Base-by-base conservation (phyloP, 306 rosid genomes). In the Cicer cuneatum region DNA sequence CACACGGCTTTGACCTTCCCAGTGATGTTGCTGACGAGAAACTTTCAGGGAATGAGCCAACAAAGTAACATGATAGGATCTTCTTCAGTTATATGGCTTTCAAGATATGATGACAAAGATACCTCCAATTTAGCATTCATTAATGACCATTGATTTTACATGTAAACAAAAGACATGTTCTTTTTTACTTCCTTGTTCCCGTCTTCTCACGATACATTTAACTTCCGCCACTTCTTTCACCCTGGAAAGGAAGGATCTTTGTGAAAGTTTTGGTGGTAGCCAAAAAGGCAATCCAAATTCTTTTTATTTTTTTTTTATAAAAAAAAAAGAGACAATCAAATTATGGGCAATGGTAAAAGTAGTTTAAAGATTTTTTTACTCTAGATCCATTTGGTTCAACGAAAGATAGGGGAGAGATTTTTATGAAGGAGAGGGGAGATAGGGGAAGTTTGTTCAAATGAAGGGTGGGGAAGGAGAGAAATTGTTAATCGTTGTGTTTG, bases 1-100 rank as follows among this genome's bases (percentile, higher is more conserved):
- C 96, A 4, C 5, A 2, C 2, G 97, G 96, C 14, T 89, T 77
- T 68, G 97, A 93, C 72, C 94, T 87, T 83, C 94, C 96, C 0
- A 91, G 91, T 68, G 94, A 89, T 18, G 69, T 70, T 80, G 96
- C 86, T 11, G 85, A 71, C 16, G 85, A 84, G 75, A 88, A 93
- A 74, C 85, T 7, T 58, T 43, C 73, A 10, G 87, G 63, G 79
- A 76, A 71, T 63, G 80, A 45, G 19, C 64, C 19, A 41, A 37
- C 76, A 15, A 79, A 81, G 42, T 83, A 80, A 74, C 61, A 2
- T 40, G 47, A 41, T 46, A 37, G 6, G 66, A 68, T 41, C 16
- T 56, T 49, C 64, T 66, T 59, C 40, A 1, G 52, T 59, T 67
- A 24, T 41, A 13, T 58, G 41, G 35, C 57, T 81, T 42, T 77